Evolutionary conservation across 371 early-diverging fungal species (phyloP).

Genomic region (Fennellomyces sp.): DNA sequence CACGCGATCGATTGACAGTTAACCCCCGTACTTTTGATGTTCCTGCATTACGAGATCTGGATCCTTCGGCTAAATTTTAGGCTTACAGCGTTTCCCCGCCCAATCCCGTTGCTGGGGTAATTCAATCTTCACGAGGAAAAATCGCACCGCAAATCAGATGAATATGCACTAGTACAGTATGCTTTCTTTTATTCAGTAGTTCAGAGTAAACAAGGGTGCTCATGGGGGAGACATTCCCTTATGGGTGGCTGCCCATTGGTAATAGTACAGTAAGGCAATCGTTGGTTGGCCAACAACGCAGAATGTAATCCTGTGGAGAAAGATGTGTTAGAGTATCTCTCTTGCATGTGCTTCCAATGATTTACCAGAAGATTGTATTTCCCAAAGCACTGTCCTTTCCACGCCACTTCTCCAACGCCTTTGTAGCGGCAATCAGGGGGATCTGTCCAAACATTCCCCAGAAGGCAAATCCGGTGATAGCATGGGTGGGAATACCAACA

Average conservation of each 20-base stretch:
- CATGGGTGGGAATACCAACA: constrained; percentile 85
- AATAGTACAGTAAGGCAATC: constrained; percentile 80
- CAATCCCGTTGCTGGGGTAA: background rate
- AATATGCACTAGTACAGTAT: background rate
- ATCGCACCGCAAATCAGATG: no score
- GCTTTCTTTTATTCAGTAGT: background rate
- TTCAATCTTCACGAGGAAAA: background rate
- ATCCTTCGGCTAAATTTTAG: background rate
- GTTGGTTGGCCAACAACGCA: constrained; percentile 89
- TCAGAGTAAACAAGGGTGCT: no score
- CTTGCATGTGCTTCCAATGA: background rate
- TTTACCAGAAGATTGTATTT: constrained; percentile 85
- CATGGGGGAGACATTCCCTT: constrained; percentile 12
- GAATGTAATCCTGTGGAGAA: constrained; percentile 62
- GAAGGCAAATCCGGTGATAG: constrained; percentile 83
- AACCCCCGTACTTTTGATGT: background rate
- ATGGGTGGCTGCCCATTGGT: constrained; percentile 68
- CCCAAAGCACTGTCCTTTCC: constrained; percentile 84
- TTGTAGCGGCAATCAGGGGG: constrained; percentile 80
- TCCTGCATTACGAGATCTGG: background rate
- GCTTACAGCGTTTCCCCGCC: background rate
- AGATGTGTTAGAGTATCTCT: background rate
- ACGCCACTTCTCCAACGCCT: constrained; percentile 65
- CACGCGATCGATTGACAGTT: no score
- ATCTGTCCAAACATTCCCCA: constrained; percentile 90